Evolutionary conservation across 139 green algal species (phyloP).

Genomic region (Spirogloea muscicola): DNA sequence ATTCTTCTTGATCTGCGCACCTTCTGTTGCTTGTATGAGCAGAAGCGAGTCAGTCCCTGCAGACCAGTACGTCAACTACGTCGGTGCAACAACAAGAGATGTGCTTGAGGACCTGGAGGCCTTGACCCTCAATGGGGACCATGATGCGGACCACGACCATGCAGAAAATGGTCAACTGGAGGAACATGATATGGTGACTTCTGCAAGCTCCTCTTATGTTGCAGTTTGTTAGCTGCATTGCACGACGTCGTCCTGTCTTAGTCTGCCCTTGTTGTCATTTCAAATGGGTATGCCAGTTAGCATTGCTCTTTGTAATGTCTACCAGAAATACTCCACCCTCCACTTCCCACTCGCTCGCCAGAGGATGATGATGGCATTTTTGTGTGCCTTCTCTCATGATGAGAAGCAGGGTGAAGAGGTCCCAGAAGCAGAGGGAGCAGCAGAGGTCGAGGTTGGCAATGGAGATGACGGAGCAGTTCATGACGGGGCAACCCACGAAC

Average conservation of each 20-base stretch:
- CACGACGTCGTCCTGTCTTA: too few relatives aligned
- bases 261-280: too few relatives aligned
- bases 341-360: not conserved
- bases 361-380: not conserved
- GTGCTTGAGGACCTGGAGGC: not conserved
- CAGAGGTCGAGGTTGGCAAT: not conserved
- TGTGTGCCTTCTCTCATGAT: not conserved
- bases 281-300: too few relatives aligned
- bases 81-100: not conserved
- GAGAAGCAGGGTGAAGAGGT: not conserved
- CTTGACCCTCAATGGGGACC: not conserved
- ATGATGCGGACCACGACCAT: not conserved
- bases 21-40: not conserved
- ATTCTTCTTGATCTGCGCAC: not conserved
- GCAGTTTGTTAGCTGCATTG: too few relatives aligned
- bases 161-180: not conserved
- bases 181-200: too few relatives aligned
- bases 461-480: not conserved
- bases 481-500: not conserved
- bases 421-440: not conserved
- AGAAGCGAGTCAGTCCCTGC: not conserved
- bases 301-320: too few relatives aligned
- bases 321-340: not conserved
- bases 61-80: not conserved
- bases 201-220: too few relatives aligned